A percentile compares a stretch with the other conserved stretches of the same genome.
These are phyloP conservation scores for Piloderma croceum DNA, from an alignment of 768 basidiomycete species.

Conservation along the genomic window DNA sequence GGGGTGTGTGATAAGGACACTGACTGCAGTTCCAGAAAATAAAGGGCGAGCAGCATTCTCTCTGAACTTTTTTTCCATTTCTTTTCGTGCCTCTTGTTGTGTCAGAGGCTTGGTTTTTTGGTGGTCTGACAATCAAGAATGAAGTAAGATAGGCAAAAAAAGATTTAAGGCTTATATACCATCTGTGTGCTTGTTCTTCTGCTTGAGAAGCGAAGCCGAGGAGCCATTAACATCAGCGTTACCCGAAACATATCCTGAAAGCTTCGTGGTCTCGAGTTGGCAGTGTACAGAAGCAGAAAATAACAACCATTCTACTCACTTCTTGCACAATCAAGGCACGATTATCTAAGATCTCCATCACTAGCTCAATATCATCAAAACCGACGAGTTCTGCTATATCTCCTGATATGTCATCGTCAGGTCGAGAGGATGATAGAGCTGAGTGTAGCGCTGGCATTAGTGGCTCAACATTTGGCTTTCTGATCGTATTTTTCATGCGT, in stretches of 20 bases:
- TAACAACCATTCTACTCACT: constrained; percentile 31
- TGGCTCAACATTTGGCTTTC: constrained; percentile 23
- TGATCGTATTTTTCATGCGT: constrained; percentile 6
- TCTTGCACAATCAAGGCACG: constrained; percentile 44
- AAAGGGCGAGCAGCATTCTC: constrained; percentile 62
- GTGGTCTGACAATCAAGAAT: background rate
- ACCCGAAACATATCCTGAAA: constrained; percentile 1
- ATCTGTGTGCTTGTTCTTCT: background rate
- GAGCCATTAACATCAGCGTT: background rate
- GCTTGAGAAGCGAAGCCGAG: background rate
- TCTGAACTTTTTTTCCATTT: constrained; percentile 56
- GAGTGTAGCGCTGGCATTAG: constrained; percentile 21
- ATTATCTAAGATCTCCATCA: constrained; percentile 60
- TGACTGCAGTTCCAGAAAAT: constrained; percentile 52
- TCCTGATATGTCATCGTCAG: constrained; percentile 68
- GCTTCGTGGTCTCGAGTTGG: background rate
- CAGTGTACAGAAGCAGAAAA: background rate
- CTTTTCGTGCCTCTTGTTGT: constrained; percentile 46
- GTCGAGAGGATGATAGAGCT: constrained; percentile 43
- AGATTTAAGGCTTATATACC: background rate
- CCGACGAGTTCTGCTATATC: constrained; percentile 79
- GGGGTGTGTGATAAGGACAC: constrained; percentile 8
- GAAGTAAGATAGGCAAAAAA: background rate
- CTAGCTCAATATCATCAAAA: constrained; percentile 77
- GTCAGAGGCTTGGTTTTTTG: constrained; percentile 27